phyloP scores from a whole-genome alignment of 2,329 filamentous ascomycete species.

The Cytospora leucostoma region DNA sequence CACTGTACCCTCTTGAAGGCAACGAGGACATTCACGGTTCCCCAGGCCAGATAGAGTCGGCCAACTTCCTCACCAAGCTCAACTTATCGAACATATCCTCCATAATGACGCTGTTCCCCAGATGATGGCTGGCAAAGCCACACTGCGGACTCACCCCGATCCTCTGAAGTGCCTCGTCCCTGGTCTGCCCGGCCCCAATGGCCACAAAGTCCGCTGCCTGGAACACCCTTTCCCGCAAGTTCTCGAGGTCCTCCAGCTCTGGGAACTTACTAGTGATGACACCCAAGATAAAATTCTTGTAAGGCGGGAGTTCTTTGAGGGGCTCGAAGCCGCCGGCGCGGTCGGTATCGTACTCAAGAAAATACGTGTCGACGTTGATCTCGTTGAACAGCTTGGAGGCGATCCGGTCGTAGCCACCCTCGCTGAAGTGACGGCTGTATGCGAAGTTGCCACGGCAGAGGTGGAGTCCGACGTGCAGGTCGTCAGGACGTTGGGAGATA shows the following conservation, averaged over 20 bases:
- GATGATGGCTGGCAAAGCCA: slow-evolving; percentile 68
- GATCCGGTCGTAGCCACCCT: slow-evolving; percentile 65
- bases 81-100: slow-evolving; percentile 73
- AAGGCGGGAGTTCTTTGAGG: slow-evolving; percentile 56
- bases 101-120: slow-evolving; percentile 66
- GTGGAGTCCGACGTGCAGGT: slow-evolving; percentile 72
- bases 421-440: slow-evolving; percentile 63
- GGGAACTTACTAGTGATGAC: slow-evolving; percentile 64
- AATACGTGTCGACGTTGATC: slow-evolving; percentile 51
- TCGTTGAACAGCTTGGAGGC: slow-evolving; percentile 61
- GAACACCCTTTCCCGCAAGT: slow-evolving; percentile 55
- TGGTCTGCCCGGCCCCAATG: slow-evolving; percentile 60
- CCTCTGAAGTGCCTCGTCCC: slow-evolving; percentile 64
- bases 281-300: slow-evolving; percentile 64
- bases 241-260: slow-evolving; percentile 55
- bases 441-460: slow-evolving; percentile 65
- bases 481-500: slow-evolving; percentile 59
- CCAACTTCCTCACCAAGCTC: slow-evolving; percentile 66
- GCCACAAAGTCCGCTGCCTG: slow-evolving; percentile 67
- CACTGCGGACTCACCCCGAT: slow-evolving; percentile 71
- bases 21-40: slow-evolving; percentile 30
- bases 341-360: slow-evolving; percentile 56
- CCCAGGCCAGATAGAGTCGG: slow-evolving; percentile 62
- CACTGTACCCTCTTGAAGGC: background rate
- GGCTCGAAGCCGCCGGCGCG: slow-evolving; percentile 64